These are phyloP conservation scores for Oryza australiensis DNA, from an alignment of 176 grass and related monocot species.

Conservation along the genomic window DNA sequence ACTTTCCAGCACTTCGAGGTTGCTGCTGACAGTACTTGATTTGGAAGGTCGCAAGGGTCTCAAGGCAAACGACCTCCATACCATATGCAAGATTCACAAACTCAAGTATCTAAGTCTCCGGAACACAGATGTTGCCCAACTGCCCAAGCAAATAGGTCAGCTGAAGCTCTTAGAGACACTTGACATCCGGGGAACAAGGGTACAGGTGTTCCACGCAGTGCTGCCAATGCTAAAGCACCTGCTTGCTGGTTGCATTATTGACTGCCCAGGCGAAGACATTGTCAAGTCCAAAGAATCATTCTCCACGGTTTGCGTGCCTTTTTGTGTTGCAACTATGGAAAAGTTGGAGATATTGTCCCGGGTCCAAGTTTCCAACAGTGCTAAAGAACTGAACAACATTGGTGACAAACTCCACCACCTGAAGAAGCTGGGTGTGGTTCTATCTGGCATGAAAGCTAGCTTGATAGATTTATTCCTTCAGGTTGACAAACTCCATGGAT, in stretches of 20 bases:
- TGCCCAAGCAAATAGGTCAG: slow-evolving; percentile 6
- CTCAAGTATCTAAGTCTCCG: slow-evolving; percentile 30
- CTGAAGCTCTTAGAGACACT: slow-evolving; percentile 24
- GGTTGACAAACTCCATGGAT: background rate
- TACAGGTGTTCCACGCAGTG: background rate
- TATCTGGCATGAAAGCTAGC: background rate
- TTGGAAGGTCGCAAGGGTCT: slow-evolving; percentile 1
- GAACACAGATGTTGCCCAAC: slow-evolving; percentile 7
- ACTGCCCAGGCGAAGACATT: background rate
- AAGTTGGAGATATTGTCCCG: background rate
- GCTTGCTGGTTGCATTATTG: background rate
- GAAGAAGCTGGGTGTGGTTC: slow-evolving; percentile 18
- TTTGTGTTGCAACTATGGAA: background rate
- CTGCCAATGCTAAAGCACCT: slow-evolving; percentile 9
- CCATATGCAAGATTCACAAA: background rate
- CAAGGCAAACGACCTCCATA: background rate
- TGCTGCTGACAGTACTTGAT: slow-evolving; percentile 11
- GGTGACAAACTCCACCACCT: background rate
- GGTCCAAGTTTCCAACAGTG: background rate
- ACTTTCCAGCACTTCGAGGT: background rate
- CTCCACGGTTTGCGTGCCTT: background rate
- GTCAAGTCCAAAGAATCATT: background rate
- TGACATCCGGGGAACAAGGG: slow-evolving; percentile 22
- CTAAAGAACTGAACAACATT: background rate
- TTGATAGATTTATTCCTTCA: background rate